Percentiles rank a stretch among this genome's conserved stretches.
Conservation (phyloP, 192 early-diverging fungal species). For the Endogone sp. region DNA sequence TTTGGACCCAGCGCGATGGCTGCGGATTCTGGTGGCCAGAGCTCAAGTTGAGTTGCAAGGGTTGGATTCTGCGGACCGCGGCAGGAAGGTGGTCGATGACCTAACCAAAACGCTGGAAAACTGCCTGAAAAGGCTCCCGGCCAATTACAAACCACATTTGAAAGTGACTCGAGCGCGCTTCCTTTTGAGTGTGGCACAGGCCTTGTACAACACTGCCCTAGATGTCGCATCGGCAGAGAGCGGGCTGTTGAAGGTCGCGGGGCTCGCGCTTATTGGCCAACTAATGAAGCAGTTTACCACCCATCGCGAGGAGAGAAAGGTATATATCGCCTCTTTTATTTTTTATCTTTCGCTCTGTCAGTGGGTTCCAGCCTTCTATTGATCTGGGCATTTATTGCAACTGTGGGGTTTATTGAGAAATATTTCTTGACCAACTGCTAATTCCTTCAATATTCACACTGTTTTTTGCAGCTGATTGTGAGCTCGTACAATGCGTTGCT, state of each 20-base stretch:
- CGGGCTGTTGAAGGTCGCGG: background rate
- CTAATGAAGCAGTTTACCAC: background rate
- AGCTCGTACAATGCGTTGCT: background rate
- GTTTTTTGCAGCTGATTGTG: background rate
- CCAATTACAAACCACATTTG: background rate
- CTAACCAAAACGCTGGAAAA: background rate
- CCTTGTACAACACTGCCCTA: background rate
- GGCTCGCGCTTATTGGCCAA: background rate
- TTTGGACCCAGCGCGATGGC: background rate
- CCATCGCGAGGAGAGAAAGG: background rate
- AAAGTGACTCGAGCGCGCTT: background rate
- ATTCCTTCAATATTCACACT: background rate
- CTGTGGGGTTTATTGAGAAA: no score
- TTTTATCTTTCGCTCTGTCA: background rate
- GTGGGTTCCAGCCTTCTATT: background rate
- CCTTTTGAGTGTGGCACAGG: background rate
- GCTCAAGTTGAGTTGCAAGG: background rate
- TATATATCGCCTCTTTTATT: background rate
- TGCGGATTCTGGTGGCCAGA: background rate
- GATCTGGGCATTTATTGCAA: no score
- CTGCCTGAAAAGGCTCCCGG: background rate
- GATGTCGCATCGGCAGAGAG: background rate
- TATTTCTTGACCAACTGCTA: no score
- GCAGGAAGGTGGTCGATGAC: background rate
- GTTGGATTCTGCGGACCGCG: background rate